These are phyloP conservation scores for Cladorrhinum sp. DNA, from an alignment of 2,329 filamentous ascomycete genomes.

Conservation along the genomic window DNA sequence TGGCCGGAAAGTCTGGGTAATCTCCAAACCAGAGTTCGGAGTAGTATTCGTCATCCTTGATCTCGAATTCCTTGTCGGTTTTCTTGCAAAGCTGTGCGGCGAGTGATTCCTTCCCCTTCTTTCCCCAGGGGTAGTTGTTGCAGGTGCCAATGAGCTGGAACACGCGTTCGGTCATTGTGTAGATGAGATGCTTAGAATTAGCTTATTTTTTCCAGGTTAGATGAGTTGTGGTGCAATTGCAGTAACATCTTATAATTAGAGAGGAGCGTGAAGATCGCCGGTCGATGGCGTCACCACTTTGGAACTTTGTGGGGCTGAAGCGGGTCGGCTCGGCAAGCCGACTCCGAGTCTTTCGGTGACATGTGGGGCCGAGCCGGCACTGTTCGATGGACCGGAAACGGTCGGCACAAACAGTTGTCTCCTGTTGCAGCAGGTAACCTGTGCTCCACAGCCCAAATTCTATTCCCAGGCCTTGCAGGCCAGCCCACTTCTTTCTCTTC, in stretches of 20 bases:
- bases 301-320: constrained; percentile 8
- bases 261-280: too few species aligned
- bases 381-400: too few species aligned
- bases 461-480: too few species aligned
- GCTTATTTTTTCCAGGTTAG: too few species aligned
- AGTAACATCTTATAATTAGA: not conserved
- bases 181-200: too few species aligned
- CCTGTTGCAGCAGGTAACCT: too few species aligned
- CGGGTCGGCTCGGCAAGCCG: not conserved
- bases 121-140: constrained; percentile 70
- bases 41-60: constrained; percentile 63
- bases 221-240: too few species aligned
- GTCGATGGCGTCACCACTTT: constrained; percentile 12
- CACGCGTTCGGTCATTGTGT: constrained; percentile 30
- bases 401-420: too few species aligned
- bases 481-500: too few species aligned
- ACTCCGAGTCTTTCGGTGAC: not conserved
- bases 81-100: constrained; percentile 63
- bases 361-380: too few species aligned
- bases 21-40: constrained; percentile 74
- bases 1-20: constrained; percentile 67
- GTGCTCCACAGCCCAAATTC: too few species aligned
- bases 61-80: constrained; percentile 60
- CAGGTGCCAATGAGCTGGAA: constrained; percentile 47
- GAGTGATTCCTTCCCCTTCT: constrained; percentile 61